phyloP scores from a whole-genome alignment of 2,329 filamentous ascomycete genomes.

The Thyridium curvatum region DNA sequence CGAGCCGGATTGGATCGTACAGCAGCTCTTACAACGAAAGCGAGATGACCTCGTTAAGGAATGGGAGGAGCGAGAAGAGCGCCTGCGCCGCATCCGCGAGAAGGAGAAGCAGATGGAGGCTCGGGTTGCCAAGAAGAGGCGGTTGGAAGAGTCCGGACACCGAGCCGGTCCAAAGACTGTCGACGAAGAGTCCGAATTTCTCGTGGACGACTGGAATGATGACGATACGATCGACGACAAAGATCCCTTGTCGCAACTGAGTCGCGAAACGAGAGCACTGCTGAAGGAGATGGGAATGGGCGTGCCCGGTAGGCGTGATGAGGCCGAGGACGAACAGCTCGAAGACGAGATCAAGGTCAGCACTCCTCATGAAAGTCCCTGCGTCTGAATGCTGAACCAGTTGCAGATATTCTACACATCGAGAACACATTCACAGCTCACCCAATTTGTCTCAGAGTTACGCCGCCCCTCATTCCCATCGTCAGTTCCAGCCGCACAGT shows the following conservation, averaged over 20 bases:
- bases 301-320: slow-evolving; percentile 18
- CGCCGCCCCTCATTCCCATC: slow-evolving; percentile 71
- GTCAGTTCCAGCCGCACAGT: slow-evolving; percentile 48
- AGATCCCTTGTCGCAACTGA: slow-evolving; percentile 49
- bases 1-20: slow-evolving; percentile 79
- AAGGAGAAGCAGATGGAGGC: slow-evolving; percentile 53
- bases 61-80: slow-evolving; percentile 69
- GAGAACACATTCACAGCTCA: slow-evolving; percentile 84
- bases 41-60: slow-evolving; percentile 58
- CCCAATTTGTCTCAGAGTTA: slow-evolving; percentile 80
- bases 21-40: slow-evolving; percentile 66
- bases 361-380: slow-evolving; percentile 6
- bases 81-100: slow-evolving; percentile 57
- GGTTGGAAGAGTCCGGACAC: slow-evolving; percentile 24
- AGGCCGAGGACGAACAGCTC: slow-evolving; percentile 37
- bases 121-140: slow-evolving; percentile 38
- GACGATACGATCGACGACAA: slow-evolving; percentile 21
- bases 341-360: slow-evolving; percentile 63
- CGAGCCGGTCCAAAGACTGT: slow-evolving; percentile 5
- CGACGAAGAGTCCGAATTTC: slow-evolving; percentile 61
- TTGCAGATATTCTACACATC: slow-evolving; percentile 80
- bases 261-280: slow-evolving; percentile 67
- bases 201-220: slow-evolving; percentile 63
- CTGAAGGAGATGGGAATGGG: slow-evolving; percentile 59
- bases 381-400: slow-evolving; percentile 1